phyloP scores from a whole-genome alignment of 1,139 yeast genomes.

The Diutina neorugosa region DNA sequence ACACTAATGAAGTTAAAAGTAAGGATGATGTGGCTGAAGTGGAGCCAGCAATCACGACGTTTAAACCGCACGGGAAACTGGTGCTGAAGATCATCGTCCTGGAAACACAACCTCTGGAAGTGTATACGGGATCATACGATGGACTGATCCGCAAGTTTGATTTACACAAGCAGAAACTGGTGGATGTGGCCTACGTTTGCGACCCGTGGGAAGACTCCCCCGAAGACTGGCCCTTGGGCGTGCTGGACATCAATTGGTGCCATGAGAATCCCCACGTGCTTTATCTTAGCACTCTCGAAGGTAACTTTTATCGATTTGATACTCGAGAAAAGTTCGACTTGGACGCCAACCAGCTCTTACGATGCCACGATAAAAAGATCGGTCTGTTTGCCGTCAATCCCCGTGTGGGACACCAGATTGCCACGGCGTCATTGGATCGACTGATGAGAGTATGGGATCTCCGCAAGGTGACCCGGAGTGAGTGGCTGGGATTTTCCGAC shows the following conservation, averaged over 20 bases:
- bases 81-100: slow-evolving; percentile 54
- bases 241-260: slow-evolving; percentile 48
- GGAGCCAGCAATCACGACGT: slow-evolving; percentile 32
- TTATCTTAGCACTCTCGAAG: slow-evolving; percentile 66
- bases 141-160: slow-evolving; percentile 73
- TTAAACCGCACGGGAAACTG: slow-evolving; percentile 68
- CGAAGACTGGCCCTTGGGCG: slow-evolving; percentile 32
- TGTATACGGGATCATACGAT: slow-evolving; percentile 72
- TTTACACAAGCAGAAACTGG: slow-evolving; percentile 43
- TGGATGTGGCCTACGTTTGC: slow-evolving; percentile 42
- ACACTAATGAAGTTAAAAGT: not conserved
- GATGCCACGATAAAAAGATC: slow-evolving; percentile 80
- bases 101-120: slow-evolving; percentile 34
- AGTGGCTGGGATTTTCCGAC: slow-evolving; percentile 26
- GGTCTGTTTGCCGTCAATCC: slow-evolving; percentile 85
- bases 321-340: slow-evolving; percentile 33
- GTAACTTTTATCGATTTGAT: slow-evolving; percentile 66
- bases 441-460: slow-evolving; percentile 81
- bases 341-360: slow-evolving; percentile 23
- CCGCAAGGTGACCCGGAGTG: slow-evolving; percentile 32
- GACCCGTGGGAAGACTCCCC: slow-evolving; percentile 37
- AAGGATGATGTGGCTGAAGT: not conserved
- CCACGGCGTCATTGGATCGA: slow-evolving; percentile 82
- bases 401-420: slow-evolving; percentile 40
- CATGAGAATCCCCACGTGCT: slow-evolving; percentile 32